Evolutionary conservation across 768 basidiomycete species (phyloP).

Genomic region (Naganishia antarctica): DNA sequence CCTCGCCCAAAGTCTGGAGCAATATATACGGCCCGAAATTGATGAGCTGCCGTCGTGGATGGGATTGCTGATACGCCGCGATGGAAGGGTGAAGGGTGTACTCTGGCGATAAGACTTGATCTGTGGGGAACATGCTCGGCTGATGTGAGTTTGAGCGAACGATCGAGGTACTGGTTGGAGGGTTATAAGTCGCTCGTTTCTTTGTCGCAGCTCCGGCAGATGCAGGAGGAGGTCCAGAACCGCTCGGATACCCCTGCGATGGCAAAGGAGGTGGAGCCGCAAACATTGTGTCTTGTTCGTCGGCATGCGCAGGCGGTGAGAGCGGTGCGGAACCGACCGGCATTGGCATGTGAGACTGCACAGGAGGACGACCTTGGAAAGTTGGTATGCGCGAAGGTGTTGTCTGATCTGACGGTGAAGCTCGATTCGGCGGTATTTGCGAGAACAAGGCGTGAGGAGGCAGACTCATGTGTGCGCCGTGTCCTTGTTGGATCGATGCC

Average conservation of each 20-base stretch:
- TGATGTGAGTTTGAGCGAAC: not conserved
- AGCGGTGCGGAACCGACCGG: constrained; percentile 19
- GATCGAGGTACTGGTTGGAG: not conserved
- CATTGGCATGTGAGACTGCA: not conserved
- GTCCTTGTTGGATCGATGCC: not conserved
- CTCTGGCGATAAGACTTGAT: constrained; percentile 33
- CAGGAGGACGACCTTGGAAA: not conserved
- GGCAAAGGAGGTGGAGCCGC: not conserved
- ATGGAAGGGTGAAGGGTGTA: constrained; percentile 49
- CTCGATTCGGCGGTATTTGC: not conserved
- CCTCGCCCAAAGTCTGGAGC: constrained; percentile 93
- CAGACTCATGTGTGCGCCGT: not conserved
- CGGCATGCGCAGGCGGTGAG: constrained; percentile 5
- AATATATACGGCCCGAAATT: constrained; percentile 89
- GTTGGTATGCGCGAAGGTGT: constrained; percentile 16
- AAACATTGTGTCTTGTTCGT: not conserved
- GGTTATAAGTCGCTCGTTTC: constrained; percentile 26
- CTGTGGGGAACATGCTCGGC: not conserved
- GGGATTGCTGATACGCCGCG: constrained; percentile 45
- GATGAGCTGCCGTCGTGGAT: constrained; percentile 49
- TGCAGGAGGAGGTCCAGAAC: not conserved
- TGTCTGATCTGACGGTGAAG: not conserved
- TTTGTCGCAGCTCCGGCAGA: not conserved
- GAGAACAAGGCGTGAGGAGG: constrained; percentile 10
- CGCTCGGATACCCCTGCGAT: not conserved